Evolutionary conservation across 208 protist species (phyloP).

Genomic region (Acanthamoeba healyi): DNA sequence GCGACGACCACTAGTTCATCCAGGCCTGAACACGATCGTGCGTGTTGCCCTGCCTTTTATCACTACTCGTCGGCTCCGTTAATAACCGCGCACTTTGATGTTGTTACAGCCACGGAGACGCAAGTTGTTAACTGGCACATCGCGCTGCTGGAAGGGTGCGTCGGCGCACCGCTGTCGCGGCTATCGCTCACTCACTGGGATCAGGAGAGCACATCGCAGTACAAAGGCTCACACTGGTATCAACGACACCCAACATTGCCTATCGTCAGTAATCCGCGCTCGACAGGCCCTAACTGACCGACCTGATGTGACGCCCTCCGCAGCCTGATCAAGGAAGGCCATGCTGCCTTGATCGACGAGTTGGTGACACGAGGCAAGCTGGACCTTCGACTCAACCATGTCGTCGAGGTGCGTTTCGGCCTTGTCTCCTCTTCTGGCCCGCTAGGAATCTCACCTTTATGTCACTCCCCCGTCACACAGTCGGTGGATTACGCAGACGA

Average conservation of each 20-base stretch:
- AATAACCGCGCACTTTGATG: too few species aligned
- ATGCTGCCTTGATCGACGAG: constrained; percentile 1
- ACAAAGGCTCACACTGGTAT: neutral
- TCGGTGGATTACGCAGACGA: constrained; percentile 10
- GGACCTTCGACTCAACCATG: neutral
- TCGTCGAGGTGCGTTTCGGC: neutral
- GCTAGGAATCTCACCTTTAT: neutral
- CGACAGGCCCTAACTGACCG: too few species aligned
- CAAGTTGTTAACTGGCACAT: neutral
- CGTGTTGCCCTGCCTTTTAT: too few species aligned
- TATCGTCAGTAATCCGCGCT: neutral
- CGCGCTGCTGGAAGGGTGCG: neutral
- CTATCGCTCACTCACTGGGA: constrained; percentile 19
- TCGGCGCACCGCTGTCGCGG: constrained; percentile 11
- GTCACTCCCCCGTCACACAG: neutral
- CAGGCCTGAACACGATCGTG: too few species aligned
- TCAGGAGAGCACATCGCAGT: neutral
- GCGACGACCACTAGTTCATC: too few species aligned
- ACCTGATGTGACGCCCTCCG: neutral
- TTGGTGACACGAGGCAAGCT: neutral
- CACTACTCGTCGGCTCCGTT: too few species aligned
- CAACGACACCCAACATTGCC: neutral
- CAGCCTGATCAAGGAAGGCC: constrained; percentile 14
- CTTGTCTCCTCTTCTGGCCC: neutral
- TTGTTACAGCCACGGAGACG: neutral